Percentiles rank a stretch among this genome's conserved stretches.
These are phyloP conservation scores for Solanum microdontum DNA, from an alignment of 257 asterid genomes.

Conservation along the genomic window DNA sequence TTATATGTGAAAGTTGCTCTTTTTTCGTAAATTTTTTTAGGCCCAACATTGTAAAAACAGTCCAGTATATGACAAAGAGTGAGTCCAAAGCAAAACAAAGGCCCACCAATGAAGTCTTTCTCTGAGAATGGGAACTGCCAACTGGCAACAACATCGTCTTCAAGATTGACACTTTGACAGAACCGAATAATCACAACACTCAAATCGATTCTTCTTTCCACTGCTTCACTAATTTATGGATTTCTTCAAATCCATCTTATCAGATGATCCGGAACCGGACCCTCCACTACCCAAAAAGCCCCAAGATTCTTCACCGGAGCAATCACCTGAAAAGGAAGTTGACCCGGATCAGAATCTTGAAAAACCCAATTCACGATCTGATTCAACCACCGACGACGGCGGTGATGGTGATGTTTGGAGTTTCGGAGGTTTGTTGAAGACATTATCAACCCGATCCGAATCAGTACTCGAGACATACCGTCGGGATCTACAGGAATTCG, in stretches of 20 bases:
- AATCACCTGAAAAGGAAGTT: conserved; percentile 8
- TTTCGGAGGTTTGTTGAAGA: conserved; percentile 55
- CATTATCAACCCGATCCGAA: conserved; percentile 55
- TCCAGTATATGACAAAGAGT: not conserved
- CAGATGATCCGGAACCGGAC: conserved; percentile 52
- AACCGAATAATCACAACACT: not conserved
- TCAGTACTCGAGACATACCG: conserved; percentile 73
- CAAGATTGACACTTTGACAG: not conserved
- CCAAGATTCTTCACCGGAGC: conserved; percentile 16
- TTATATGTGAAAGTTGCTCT: too few relatives aligned
- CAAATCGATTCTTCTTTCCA: not conserved
- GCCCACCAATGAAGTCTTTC: not conserved
- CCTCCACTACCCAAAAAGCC: conserved; percentile 15
- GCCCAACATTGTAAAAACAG: not conserved
- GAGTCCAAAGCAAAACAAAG: not conserved
- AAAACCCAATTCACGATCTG: not conserved
- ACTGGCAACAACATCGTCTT: not conserved
- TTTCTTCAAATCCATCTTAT: conserved; percentile 71
- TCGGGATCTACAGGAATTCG: conserved; percentile 67
- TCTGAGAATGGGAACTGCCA: not conserved
- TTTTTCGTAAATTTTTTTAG: not conserved
- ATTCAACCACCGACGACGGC: not conserved
- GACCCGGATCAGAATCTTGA: not conserved
- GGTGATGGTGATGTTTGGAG: conserved; percentile 36
- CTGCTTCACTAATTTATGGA: conserved; percentile 27